Percentiles rank a stretch among this genome's conserved stretches.
These are phyloP conservation scores for Achlya hypogyna DNA, from an alignment of 352 stramenopile genomes.

Conservation along the genomic window DNA sequence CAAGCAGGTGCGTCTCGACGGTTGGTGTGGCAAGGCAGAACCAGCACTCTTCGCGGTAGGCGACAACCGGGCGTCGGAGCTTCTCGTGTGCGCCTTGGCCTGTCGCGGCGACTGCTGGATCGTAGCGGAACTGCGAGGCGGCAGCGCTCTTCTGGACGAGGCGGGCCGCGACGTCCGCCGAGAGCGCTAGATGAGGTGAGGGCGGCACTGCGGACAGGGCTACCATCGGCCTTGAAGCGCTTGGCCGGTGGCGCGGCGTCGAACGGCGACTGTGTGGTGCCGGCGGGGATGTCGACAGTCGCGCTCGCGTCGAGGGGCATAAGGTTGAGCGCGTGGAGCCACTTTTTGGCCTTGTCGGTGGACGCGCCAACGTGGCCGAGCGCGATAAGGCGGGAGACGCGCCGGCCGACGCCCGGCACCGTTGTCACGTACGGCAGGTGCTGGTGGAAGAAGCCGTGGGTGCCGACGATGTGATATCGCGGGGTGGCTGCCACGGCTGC, in stretches of 20 bases:
- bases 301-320: no score
- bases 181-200: slow-evolving; percentile 30
- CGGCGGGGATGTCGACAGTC: slow-evolving; percentile 50
- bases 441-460: slow-evolving; percentile 62
- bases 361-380: slow-evolving; percentile 44
- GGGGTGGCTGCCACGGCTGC: slow-evolving; percentile 40
- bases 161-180: slow-evolving; percentile 51
- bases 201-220: background rate
- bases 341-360: slow-evolving; percentile 74
- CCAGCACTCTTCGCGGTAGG: slow-evolving; percentile 72
- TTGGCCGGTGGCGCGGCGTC: slow-evolving; percentile 30
- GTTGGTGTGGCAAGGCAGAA: slow-evolving; percentile 73
- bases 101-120: slow-evolving; percentile 45
- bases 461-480: slow-evolving; percentile 61
- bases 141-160: slow-evolving; percentile 38
- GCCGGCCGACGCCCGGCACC: slow-evolving; percentile 27
- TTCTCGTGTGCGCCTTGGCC: slow-evolving; percentile 31
- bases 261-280: slow-evolving; percentile 65
- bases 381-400: slow-evolving; percentile 60
- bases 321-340: slow-evolving; percentile 71
- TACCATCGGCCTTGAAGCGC: slow-evolving; percentile 29
- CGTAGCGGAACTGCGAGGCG: slow-evolving; percentile 64
- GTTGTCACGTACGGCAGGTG: slow-evolving; percentile 57
- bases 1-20: slow-evolving; percentile 71
- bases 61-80: slow-evolving; percentile 24